Evolutionary conservation across 1,139 yeast genomes (phyloP).

Genomic region (Candida sanyaensis): DNA sequence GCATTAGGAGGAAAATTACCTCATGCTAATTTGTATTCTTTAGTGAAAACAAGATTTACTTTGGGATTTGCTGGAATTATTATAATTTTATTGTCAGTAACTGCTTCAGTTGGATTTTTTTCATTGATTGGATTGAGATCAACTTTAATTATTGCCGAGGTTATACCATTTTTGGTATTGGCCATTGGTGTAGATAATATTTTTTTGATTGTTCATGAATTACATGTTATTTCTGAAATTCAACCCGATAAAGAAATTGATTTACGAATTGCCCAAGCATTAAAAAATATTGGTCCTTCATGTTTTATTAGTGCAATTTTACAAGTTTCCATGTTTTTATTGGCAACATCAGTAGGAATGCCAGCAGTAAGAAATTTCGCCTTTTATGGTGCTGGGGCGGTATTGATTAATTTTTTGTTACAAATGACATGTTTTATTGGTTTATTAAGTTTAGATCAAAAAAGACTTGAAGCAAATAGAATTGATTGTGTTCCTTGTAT

Average conservation of each 20-base stretch:
- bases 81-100: slow-evolving; percentile 77
- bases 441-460: slow-evolving; percentile 67
- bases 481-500: slow-evolving; percentile 62
- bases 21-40: slow-evolving; percentile 21
- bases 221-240: slow-evolving; percentile 52
- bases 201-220: slow-evolving; percentile 80
- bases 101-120: slow-evolving; percentile 81
- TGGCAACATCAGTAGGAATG: slow-evolving; percentile 85
- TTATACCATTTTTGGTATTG: slow-evolving; percentile 88
- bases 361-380: slow-evolving; percentile 97
- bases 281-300: slow-evolving; percentile 83
- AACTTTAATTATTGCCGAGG: slow-evolving; percentile 92
- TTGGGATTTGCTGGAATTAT: slow-evolving; percentile 81
- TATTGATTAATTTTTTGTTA: slow-evolving; percentile 69
- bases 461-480: slow-evolving; percentile 57
- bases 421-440: slow-evolving; percentile 85
- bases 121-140: slow-evolving; percentile 75
- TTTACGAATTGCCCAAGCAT: slow-evolving; percentile 60
- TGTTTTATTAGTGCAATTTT: slow-evolving; percentile 75
- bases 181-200: slow-evolving; percentile 97
- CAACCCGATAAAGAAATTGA: slow-evolving; percentile 29
- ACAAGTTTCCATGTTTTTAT: slow-evolving; percentile 73
- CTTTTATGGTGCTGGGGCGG: slow-evolving; percentile 84
- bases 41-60: slow-evolving; percentile 66
- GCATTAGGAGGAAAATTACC: slow-evolving; percentile 68